A percentile compares a stretch with the other conserved stretches of the same genome.
These are phyloP conservation scores for Lophium mytilinum DNA, from an alignment of 495 filamentous ascomycete species.

Conservation along the genomic window DNA sequence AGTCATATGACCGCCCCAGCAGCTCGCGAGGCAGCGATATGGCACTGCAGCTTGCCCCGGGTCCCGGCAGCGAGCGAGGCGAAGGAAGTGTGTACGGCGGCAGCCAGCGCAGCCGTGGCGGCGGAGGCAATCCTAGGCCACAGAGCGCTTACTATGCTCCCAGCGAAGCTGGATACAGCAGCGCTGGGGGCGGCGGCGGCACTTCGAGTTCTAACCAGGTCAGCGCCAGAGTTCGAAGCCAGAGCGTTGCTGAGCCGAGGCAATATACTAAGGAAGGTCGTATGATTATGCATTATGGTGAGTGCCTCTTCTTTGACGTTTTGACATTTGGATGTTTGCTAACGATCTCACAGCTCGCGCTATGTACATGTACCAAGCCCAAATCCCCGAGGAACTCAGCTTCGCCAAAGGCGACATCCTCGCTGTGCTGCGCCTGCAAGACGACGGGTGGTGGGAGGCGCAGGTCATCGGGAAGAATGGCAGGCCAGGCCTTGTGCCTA, in stretches of 20 bases:
- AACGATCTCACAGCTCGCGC: conserved; percentile 63
- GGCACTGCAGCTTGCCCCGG: conserved; percentile 69
- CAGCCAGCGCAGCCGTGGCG: conserved; percentile 20
- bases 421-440: conserved; percentile 82
- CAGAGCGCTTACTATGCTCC: conserved; percentile 54
- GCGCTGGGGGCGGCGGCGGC: conserved; percentile 15
- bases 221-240: conserved; percentile 58
- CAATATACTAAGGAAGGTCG: conserved; percentile 81
- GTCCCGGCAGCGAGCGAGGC: conserved; percentile 34
- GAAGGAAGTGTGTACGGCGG: conserved; percentile 36
- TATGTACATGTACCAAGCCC: conserved; percentile 87
- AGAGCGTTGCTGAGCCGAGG: conserved; percentile 65
- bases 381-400: conserved; percentile 88
- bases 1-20: conserved; percentile 48
- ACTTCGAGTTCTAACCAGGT: conserved; percentile 24
- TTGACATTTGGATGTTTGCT: conserved; percentile 3
- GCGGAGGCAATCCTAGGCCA: conserved; percentile 25
- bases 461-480: conserved; percentile 73
- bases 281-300: conserved; percentile 86
- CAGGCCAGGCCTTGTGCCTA: conserved; percentile 80
- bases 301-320: conserved; percentile 34
- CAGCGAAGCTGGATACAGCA: conserved; percentile 26
- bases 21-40: conserved; percentile 57
- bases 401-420: conserved; percentile 91
- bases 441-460: conserved; percentile 99